Evolutionary conservation across 106 monocot genomes (phyloP).

Genomic region (Xerophyta viscosa): DNA sequence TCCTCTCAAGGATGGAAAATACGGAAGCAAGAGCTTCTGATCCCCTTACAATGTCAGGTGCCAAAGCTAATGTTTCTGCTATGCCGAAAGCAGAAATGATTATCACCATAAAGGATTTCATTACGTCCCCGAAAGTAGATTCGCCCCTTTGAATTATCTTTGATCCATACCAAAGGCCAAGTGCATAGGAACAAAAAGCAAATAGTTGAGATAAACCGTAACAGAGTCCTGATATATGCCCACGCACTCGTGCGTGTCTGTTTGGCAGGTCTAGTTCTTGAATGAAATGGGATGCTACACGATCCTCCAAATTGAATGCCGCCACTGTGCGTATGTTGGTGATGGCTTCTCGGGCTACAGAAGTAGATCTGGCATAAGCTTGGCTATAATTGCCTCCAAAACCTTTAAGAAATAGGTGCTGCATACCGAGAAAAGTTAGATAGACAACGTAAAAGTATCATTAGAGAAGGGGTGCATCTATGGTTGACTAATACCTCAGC

Average conservation of each 20-base stretch:
- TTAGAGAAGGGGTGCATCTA: background rate
- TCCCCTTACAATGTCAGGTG: constrained; percentile 34
- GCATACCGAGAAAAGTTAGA: constrained; percentile 10
- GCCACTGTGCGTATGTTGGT: constrained; percentile 28
- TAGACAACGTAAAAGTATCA: background rate
- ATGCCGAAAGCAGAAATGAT: constrained; percentile 32
- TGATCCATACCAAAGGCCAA: constrained; percentile 50
- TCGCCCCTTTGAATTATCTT: constrained; percentile 20
- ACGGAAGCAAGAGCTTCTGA: constrained; percentile 26
- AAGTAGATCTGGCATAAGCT: constrained; percentile 24
- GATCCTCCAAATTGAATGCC: constrained; percentile 26
- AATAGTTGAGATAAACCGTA: constrained; percentile 41
- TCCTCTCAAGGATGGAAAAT: constrained; percentile 24
- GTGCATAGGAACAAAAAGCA: constrained; percentile 39
- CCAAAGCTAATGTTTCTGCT: constrained; percentile 32
- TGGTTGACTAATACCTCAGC: constrained; percentile 23
- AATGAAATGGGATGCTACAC: constrained; percentile 10
- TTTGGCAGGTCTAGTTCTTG: constrained; percentile 18
- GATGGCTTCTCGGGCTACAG: constrained; percentile 31
- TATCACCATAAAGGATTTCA: constrained; percentile 46
- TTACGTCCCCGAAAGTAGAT: constrained; percentile 30
- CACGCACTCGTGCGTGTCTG: constrained; percentile 13
- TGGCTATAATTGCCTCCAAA: constrained; percentile 29
- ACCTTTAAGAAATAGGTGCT: constrained; percentile 35
- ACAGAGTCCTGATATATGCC: constrained; percentile 35